A percentile compares a stretch with the other conserved stretches of the same genome.
These are phyloP conservation scores for Hansfordia pulvinata DNA, from an alignment of 2,329 filamentous ascomycete species.

Conservation along the genomic window DNA sequence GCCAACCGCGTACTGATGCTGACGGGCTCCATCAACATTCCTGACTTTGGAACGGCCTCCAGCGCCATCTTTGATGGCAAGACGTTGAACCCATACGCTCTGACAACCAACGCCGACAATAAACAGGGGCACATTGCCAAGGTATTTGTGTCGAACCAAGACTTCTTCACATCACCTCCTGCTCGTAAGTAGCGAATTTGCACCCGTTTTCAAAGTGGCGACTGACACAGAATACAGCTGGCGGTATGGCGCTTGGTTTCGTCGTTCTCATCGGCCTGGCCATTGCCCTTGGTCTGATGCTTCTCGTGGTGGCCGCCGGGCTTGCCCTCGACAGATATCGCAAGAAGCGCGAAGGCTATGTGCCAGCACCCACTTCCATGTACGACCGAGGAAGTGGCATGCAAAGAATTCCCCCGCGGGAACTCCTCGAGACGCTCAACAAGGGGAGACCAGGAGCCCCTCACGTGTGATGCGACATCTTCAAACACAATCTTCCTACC, in stretches of 20 bases:
- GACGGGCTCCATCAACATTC: constrained; percentile 68
- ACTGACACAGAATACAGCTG: constrained; percentile 20
- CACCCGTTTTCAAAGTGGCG: background rate
- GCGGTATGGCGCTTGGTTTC: constrained; percentile 57
- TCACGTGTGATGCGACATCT: constrained; percentile 26
- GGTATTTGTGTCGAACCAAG: constrained; percentile 71
- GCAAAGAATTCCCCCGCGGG: constrained; percentile 44
- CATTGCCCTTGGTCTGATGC: constrained; percentile 63
- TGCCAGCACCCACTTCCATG: constrained; percentile 58
- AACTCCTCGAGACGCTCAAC: constrained; percentile 41
- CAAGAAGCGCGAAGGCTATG: constrained; percentile 67
- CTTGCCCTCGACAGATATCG: constrained; percentile 63
- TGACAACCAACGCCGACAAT: constrained; percentile 56
- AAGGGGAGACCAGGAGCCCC: constrained; percentile 34
- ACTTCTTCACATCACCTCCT: constrained; percentile 58
- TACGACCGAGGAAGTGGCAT: constrained; percentile 46
- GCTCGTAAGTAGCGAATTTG: too few species aligned
- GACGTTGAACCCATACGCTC: constrained; percentile 61
- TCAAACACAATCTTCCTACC: constrained; percentile 1
- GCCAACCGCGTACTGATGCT: constrained; percentile 62
- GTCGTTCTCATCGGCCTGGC: constrained; percentile 71
- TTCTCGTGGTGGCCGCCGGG: constrained; percentile 63
- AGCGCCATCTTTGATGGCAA: constrained; percentile 83
- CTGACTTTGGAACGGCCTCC: constrained; percentile 66
- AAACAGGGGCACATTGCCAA: constrained; percentile 61